Evolutionary conservation across 2,329 filamentous ascomycete species (phyloP), one percentile per base, ranked within the genome.

Genomic region (Peltaster fructicola): DNA sequence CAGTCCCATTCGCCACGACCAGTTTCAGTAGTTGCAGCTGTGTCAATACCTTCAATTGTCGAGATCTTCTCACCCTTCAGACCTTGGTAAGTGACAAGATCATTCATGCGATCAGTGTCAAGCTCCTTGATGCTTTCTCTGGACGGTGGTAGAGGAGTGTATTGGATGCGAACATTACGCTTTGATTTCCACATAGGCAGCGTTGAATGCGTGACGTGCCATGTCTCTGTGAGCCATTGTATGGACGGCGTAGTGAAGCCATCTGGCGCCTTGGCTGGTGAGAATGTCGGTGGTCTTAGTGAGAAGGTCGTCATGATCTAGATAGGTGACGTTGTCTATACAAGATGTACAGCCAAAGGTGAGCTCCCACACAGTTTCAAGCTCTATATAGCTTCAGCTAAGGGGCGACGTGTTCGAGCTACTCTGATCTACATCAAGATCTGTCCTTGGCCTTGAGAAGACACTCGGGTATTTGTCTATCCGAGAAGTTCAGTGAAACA

Each of bases 81-180:
- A 22, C 61, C 56, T 47, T 76, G 69, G 48, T 79, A 80, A 29
- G 66, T 64, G 34, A 88, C 79, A 3, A 73, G 48, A 50, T 88
- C 79, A 47, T 81, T 71, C 32, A 85, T 52, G 30, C 63, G 58
- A 27, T 57, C 53, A 19, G 57, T 53, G 11, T 48, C 38, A 5
- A 45, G 41, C 18, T 35, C 29, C 7, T 31, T 32, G 9, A 35
- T 47, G 33, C 14, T 47, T 30, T 7, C 52, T 42, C 27, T 48
- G 27, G 29, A 49, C 15, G 24, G 48, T 26, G 41, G 30, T 6
- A 77, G 59, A 1, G 62, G 48, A 7, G 53, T 65, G 59, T 90
- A 90, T 16, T 69, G 75, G 47, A 90, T 85, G 40, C 65, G 64
- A 8, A 90, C 78, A 51, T 88, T 88, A 46, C 71, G 73, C 26